A percentile compares a stretch with the other conserved stretches of the same genome.
Conservation (phyloP, 108 stramenopile genomes). For the Conticribra guillardii region DNA sequence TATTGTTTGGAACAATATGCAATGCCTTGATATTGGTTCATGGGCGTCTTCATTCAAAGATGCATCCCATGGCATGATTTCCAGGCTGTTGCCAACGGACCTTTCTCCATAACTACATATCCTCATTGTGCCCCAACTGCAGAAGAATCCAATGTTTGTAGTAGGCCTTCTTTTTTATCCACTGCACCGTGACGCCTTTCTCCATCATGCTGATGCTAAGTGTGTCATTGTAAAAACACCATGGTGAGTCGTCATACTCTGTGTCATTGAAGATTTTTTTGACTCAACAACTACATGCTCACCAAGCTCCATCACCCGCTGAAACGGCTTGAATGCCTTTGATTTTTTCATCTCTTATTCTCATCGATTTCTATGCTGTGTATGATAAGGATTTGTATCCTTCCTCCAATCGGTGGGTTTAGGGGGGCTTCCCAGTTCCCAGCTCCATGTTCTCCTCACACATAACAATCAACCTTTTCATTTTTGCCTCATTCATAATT, state of each 20-base stretch:
- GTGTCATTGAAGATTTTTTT: conserved; percentile 3
- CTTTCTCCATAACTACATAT: neutral
- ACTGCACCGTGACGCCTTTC: neutral
- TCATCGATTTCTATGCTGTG: neutral
- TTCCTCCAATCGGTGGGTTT: neutral
- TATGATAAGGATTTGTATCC: conserved; percentile 8
- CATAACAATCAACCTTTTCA: too few relatives aligned
- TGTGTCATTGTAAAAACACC: conserved; percentile 22
- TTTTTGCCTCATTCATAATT: too few relatives aligned
- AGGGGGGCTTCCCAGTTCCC: neutral
- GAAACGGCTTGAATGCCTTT: neutral
- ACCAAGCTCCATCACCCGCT: conserved; percentile 10
- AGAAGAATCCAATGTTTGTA: conserved; percentile 17
- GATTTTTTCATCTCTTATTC: neutral
- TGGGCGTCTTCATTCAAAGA: conserved; percentile 20
- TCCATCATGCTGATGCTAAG: conserved; percentile 11
- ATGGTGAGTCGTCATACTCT: neutral
- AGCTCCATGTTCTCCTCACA: neutral
- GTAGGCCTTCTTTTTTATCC: conserved; percentile 14
- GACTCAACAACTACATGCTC: conserved; percentile 2
- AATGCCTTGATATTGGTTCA: neutral
- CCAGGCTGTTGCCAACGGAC: conserved; percentile 13
- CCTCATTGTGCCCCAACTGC: conserved; percentile 5
- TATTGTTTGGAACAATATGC: neutral
- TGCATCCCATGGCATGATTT: conserved; percentile 21